These are phyloP conservation scores for Fusarium sp. DNA, from an alignment of 2,329 filamentous ascomycete species.

Conservation along the genomic window DNA sequence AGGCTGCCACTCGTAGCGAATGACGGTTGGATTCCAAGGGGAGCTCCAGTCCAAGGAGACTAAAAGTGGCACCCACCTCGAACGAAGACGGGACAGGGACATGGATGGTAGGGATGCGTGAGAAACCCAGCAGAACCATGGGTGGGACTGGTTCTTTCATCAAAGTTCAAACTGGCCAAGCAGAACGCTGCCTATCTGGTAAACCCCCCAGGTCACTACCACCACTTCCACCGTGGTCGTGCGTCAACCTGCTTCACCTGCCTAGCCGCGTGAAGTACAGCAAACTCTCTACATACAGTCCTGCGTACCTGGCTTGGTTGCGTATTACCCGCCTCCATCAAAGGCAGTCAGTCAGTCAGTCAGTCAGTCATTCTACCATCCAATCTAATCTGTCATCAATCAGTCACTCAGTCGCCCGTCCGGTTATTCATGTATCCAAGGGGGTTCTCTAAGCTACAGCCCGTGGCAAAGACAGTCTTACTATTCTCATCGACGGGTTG, in stretches of 20 bases:
- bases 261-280: conserved; percentile 11
- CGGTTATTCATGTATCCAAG: background rate
- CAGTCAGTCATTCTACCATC: background rate
- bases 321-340: conserved; percentile 20
- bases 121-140: conserved; percentile 33
- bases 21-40: conserved; percentile 21
- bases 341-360: background rate
- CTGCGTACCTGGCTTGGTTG: conserved; percentile 16
- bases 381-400: background rate
- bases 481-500: background rate
- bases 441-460: background rate
- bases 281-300: background rate
- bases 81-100: conserved; percentile 17
- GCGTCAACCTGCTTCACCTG: conserved; percentile 25
- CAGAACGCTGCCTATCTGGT: conserved; percentile 19
- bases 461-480: conserved; percentile 1
- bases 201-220: conserved; percentile 27
- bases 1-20: conserved; percentile 25
- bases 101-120: conserved; percentile 29
- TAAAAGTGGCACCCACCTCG: conserved; percentile 21
- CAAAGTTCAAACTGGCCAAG: conserved; percentile 25
- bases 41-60: conserved; percentile 14
- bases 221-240: conserved; percentile 39
- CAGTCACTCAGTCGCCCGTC: background rate
- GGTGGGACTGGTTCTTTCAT: conserved; percentile 24